Evolutionary conservation across 2,329 filamentous ascomycete species (phyloP), one percentile per base, ranked within the genome.

Genomic region (Camptophora hylomeconis): DNA sequence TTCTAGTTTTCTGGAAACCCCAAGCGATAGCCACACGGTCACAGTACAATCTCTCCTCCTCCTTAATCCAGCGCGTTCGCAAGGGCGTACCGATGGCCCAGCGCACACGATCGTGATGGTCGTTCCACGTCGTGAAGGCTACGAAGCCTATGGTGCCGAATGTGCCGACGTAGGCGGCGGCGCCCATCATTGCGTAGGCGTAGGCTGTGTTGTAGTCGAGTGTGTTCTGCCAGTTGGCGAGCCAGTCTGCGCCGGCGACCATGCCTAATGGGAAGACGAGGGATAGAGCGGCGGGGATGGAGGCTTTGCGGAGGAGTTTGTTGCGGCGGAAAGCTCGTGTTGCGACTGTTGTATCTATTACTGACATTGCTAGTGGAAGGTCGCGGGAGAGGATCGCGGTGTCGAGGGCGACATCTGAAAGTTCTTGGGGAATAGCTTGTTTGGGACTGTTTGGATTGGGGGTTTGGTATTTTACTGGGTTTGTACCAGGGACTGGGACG

Each of bases 61-160:
- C 89, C 18, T 82, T 67, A 30, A 92, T 53, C 80, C 86, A 95
- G 9, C 89, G 70, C 46, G 82, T 69, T 37, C 79, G 69, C 39
- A 95, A 58, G 13, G 81, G 78, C 18, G 82, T 77, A 7, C 89
- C 89, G 0, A 73, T 72, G 6, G 78, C 67, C 89, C 89, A 98
- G 2, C 82, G 86, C 4, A 95, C 83, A 12, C 89, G 73, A 46
- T 79, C 76, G 81, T 94, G 93, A 55, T 95, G 84, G 52, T 95
- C 86, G 54, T 94, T 94, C 36, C 77, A 67, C 18, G 87, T 94
- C 15, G 82, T 75, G 35, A 92, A 62, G 6, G 87, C 83, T 20
- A 95, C 72, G 22, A 89, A 59, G 3, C 87, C 89, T 30, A 95
- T 70, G 7, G 77, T 82, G 3, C 72, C 75, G 4, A 84, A 84